phyloP scores from a whole-genome alignment of 2,329 filamentous ascomycete species.

The Xylaria sp. region DNA sequence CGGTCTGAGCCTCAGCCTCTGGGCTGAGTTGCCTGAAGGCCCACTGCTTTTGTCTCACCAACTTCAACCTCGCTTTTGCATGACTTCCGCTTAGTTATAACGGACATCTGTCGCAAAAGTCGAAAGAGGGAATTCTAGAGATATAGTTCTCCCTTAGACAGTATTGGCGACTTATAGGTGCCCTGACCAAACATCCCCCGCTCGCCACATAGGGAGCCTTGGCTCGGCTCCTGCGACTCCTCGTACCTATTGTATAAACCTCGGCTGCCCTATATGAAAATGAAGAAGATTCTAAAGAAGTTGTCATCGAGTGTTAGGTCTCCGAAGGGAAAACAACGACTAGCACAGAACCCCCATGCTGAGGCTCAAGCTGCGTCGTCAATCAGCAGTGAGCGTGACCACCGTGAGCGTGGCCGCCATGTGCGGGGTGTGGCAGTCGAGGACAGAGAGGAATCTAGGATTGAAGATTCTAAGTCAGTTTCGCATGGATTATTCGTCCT shows the following conservation, averaged over 20 bases:
- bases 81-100: too few species aligned
- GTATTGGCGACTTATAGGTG: too few species aligned
- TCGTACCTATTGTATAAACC: background rate
- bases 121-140: too few species aligned
- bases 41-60: too few species aligned
- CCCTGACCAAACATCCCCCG: background rate
- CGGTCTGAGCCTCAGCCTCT: too few species aligned
- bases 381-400: background rate
- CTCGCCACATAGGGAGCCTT: background rate
- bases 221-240: background rate
- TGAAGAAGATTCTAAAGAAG: background rate
- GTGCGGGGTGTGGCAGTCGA: background rate
- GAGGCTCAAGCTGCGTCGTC: background rate
- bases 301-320: background rate
- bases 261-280: background rate
- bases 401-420: background rate
- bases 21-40: too few species aligned
- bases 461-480: background rate
- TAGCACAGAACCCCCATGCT: background rate
- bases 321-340: background rate
- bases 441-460: background rate
- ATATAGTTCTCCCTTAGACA: too few species aligned
- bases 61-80: too few species aligned
- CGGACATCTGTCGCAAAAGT: too few species aligned
- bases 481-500: background rate